Evolutionary conservation across 176 grass and related monocot genomes (phyloP).

Genomic region (Ampelocalamus luodianensis): DNA sequence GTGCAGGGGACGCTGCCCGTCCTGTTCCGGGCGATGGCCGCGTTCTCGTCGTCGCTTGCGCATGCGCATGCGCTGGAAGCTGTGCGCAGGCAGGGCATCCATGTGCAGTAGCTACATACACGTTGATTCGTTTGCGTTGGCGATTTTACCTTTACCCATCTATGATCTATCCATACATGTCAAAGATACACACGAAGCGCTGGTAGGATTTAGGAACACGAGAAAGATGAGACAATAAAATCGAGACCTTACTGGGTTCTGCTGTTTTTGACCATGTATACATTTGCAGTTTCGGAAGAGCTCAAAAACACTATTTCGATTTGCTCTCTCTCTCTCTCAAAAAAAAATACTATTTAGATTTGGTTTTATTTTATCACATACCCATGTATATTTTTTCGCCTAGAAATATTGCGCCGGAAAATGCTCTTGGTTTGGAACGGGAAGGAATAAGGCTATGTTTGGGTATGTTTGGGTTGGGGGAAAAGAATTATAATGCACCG

Average conservation of each 20-base stretch:
- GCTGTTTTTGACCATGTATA: background rate
- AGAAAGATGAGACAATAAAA: background rate
- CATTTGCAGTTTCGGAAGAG: background rate
- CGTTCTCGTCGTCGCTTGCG: constrained; percentile 57
- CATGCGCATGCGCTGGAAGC: constrained; percentile 45
- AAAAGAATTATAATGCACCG: no score
- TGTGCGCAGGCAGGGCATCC: constrained; percentile 38
- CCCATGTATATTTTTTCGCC: background rate
- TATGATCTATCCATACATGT: background rate
- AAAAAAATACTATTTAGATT: background rate
- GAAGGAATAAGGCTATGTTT: no score
- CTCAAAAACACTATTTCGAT: background rate
- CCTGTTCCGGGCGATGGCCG: constrained; percentile 73
- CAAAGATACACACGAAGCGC: background rate
- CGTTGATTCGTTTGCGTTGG: background rate
- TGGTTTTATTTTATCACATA: background rate
- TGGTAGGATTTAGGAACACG: background rate
- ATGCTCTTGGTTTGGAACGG: background rate
- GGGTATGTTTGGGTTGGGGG: no score
- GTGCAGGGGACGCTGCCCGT: constrained; percentile 69
- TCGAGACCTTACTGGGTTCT: background rate
- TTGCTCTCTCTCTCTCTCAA: background rate
- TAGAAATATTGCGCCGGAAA: background rate
- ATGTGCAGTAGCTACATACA: background rate
- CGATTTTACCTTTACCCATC: background rate